Evolutionary conservation across 78 protist genomes (phyloP), one percentile per base, ranked within the genome.

Genomic region (Cavenderia fasciculata): DNA sequence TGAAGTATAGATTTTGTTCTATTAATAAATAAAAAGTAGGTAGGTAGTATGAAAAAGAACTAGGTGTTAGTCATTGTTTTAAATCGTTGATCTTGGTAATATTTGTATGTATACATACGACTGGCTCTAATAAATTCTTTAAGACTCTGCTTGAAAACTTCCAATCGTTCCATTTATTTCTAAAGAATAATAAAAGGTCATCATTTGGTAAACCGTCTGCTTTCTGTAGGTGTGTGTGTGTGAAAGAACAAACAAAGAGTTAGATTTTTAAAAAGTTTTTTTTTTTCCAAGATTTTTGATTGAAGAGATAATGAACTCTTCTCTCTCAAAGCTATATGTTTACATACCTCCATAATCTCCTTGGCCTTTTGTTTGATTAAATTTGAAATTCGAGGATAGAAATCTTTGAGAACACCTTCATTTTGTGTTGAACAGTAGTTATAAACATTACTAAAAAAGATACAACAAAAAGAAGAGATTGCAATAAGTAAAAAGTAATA

Each of bases 101-200:
- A 40, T 36, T 68, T 33, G 10, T 19, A 23, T 4, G 2, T 21
- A 85, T 62, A 76, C 94, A 21, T 70, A 88, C 94, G 43, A 88
- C 89, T 70, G 86, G 86, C 36, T 77, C 70, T 59, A 88, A 70
- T 25, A 82, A 56, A 70, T 76, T 76, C 46, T 88, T 76, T 27
- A 88, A 49, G 27, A 88, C 94, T 41, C n/a, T 75, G 21, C 73
- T 33, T 21, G 87, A 76, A 56, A 62, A 47, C 51, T 76, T 77
- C 94, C 94, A 88, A 31, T 88, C 94, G 49, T 88, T 78, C 94
- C 94, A 88, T 40, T 76, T 77, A 44, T 88, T 74, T 78, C 86
- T 78, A 23, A 88, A 88, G 25, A 62, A 88, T 36, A 74, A 54
- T 27, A 88, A 59, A 5, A 88, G 44, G 2, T 79, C 66, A 61